Evolutionary conservation across 2,329 filamentous ascomycete genomes (phyloP).

Genomic region (Nannizzia gypsea): DNA sequence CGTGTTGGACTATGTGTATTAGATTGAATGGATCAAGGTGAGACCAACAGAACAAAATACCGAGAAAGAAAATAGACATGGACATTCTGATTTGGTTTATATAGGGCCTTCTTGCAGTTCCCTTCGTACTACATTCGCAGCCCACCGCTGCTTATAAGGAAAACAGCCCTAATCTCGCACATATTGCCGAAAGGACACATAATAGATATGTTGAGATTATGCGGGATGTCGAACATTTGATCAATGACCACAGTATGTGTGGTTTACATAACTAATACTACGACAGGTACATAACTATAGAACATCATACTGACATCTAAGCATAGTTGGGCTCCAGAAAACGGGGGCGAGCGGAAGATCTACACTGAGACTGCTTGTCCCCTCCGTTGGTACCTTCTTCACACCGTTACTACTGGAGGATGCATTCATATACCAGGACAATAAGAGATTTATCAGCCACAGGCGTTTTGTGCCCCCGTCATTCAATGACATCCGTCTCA

Average conservation of each 20-base stretch:
- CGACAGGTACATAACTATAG: background rate
- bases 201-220: conserved; percentile 90
- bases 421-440: conserved; percentile 84
- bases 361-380: conserved; percentile 84
- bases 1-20: conserved; percentile 7
- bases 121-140: conserved; percentile 92
- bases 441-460: conserved; percentile 72
- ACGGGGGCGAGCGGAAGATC: conserved; percentile 57
- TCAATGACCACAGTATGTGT: conserved; percentile 74
- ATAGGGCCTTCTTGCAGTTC: conserved; percentile 70
- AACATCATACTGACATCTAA: conserved; percentile 1
- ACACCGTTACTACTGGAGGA: conserved; percentile 75
- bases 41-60: background rate
- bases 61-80: too few relatives aligned
- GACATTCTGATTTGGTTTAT: background rate
- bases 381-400: conserved; percentile 86
- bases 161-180: conserved; percentile 49
- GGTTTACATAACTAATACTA: background rate
- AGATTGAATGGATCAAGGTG: conserved; percentile 86
- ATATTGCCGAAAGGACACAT: conserved; percentile 70
- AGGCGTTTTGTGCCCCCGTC: conserved; percentile 88
- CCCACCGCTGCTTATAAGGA: conserved; percentile 75
- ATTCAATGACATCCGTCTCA: conserved; percentile 89
- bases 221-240: conserved; percentile 79
- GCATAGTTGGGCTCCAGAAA: conserved; percentile 57